Evolutionary conservation across 805 yeast genomes (phyloP).

Genomic region (Yamadazyma phyllophila): DNA sequence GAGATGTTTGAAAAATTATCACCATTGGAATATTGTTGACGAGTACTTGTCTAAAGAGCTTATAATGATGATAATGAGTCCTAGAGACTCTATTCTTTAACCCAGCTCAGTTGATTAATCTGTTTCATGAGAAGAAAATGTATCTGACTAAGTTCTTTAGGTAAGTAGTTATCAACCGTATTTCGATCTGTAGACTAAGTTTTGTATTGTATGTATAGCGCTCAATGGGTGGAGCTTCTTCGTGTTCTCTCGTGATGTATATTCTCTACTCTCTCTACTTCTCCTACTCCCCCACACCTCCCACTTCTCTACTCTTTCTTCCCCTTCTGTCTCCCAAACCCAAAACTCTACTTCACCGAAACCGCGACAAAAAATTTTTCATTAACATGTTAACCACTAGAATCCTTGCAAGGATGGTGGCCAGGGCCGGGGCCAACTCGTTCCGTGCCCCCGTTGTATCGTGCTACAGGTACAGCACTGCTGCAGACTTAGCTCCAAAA

Average conservation of each 20-base stretch:
- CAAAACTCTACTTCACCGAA: no score
- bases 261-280: no score
- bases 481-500: not conserved
- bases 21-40: no score
- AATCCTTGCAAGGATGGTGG: conserved; percentile 1
- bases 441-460: not conserved
- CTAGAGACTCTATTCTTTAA: conserved; percentile 34
- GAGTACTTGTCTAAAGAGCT: conserved; percentile 15
- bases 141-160: conserved; percentile 13
- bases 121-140: conserved; percentile 36
- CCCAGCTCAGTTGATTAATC: conserved; percentile 46
- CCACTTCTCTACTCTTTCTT: no score
- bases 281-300: no score
- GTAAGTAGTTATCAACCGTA: conserved; percentile 7
- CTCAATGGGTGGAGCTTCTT: no score
- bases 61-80: conserved; percentile 40
- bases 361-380: not conserved
- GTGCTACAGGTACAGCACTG: not conserved
- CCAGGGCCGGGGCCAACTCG: not conserved
- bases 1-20: not conserved
- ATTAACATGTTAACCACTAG: conserved; percentile 1
- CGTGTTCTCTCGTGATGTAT: no score
- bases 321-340: not conserved
- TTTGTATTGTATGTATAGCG: not conserved
- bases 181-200: not conserved